Evolutionary conservation across 2,329 filamentous ascomycete species (phyloP), one percentile per base, ranked within the genome.

Genomic region (Hypoxylon sp.): DNA sequence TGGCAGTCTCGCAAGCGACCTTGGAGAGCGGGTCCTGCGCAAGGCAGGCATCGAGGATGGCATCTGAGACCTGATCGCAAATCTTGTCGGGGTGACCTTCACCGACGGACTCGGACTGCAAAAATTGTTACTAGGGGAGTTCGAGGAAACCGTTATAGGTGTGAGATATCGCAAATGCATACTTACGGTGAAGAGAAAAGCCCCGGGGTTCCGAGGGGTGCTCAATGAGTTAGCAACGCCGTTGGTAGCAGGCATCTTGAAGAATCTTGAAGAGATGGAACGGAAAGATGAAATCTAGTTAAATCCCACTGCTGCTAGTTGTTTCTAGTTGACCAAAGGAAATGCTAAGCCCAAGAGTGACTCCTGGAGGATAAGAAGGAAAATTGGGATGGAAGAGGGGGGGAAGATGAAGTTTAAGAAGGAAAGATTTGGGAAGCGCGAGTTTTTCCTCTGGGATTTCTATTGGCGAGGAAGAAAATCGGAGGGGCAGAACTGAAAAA

Each of bases 1-100:
- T 97, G 77, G 96, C 96, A 73, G 95, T 97, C 88, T 99, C 96
- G 83, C 96, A 99, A 80, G 96, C 96, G 75, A 98, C 91, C 88
- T 98, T 99, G 86, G 96, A 98, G 79, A 97, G 89, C 72, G 95
- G 95, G 81, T 99, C 96, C 83, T 96, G 91, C 70, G 86, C 86
- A 78, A 99, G 86, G 85, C 96, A 98, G 84, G 96, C 96, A 87
- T 99, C 96, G 85, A 99, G 94, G 78, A 99, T 89, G 76, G 96
- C 95, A 85, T 99, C 96, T 70, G 95, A 98, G 78, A 98, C 93
- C 86, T 99, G 96, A 81, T 99, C 96, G 81, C 92, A 93, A 80
- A 97, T 97, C 91, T 97, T 97, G 83, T 97, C 93, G 77, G 93
- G 93, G 85, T 97, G 93, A 73, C 92, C 92, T 84, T 95, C 92